These are phyloP conservation scores for Chaetothyriales sp. DNA, from an alignment of 2,329 filamentous ascomycete species.

Conservation along the genomic window DNA sequence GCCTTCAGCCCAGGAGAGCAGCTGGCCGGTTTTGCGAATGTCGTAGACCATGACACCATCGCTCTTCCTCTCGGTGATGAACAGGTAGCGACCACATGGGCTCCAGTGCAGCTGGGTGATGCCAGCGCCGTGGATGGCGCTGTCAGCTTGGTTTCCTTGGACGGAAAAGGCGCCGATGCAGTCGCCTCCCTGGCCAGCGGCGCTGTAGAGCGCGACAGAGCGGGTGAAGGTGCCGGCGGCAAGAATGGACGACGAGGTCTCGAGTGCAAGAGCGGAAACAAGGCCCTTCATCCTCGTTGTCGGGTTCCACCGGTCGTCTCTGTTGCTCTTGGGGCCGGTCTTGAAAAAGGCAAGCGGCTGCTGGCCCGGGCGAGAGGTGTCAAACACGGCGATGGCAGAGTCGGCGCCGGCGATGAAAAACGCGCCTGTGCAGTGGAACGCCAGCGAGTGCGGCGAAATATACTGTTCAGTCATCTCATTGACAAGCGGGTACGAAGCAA, in stretches of 20 bases:
- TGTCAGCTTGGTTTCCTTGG: conserved; percentile 24
- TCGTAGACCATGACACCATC: conserved; percentile 44
- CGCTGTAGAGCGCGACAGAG: conserved; percentile 41
- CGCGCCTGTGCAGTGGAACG: conserved; percentile 35
- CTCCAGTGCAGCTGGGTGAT: conserved; percentile 44
- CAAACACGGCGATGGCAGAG: conserved; percentile 40
- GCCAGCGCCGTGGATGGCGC: conserved; percentile 34
- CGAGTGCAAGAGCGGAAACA: conserved; percentile 37
- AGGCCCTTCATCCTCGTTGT: conserved; percentile 37
- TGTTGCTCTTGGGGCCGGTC: conserved; percentile 29
- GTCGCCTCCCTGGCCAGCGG: conserved; percentile 31
- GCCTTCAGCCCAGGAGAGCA: conserved; percentile 36
- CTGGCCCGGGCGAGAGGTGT: conserved; percentile 33
- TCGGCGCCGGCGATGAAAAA: conserved; percentile 44
- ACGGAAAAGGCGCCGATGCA: conserved; percentile 38
- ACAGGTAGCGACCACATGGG: conserved; percentile 42
- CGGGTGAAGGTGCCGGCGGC: conserved; percentile 44
- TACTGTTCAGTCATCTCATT: conserved; percentile 41
- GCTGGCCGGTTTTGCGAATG: conserved; percentile 37
- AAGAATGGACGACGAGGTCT: conserved; percentile 29
- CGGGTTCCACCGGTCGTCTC: conserved; percentile 5
- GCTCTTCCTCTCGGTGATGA: conserved; percentile 42
- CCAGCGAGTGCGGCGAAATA: conserved; percentile 39
- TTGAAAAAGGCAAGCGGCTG: conserved; percentile 32
- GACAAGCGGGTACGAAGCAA: conserved; percentile 41